Conservation (phyloP, 1,139 yeast species). For the Geotrichum phurueaensis region DNA sequence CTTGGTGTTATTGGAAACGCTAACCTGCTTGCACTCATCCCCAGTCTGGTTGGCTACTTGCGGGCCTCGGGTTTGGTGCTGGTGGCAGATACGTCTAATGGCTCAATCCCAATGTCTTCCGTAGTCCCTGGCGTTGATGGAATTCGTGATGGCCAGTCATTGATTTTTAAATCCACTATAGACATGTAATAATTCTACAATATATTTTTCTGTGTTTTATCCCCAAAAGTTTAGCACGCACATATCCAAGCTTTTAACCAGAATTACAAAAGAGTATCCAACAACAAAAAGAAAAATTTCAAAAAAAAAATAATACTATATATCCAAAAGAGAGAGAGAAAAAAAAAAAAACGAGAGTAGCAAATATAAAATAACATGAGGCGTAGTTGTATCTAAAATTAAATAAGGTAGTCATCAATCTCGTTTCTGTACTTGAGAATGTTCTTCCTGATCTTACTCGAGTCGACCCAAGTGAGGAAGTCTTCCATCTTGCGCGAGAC, state of each 20-base stretch:
- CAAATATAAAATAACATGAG: neutral
- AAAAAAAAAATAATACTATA: neutral
- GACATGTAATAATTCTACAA: constrained; percentile 45
- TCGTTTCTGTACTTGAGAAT: constrained; percentile 79
- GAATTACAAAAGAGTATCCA: neutral
- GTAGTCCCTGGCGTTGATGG: constrained; percentile 61
- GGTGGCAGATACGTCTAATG: constrained; percentile 46
- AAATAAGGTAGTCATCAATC: constrained; percentile 39
- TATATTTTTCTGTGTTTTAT: neutral
- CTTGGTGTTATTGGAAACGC: constrained; percentile 77
- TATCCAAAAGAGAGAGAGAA: neutral
- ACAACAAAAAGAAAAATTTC: too few species aligned
- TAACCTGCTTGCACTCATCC: constrained; percentile 64
- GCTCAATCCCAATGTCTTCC: neutral
- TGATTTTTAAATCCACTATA: constrained; percentile 65
- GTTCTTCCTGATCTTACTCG: constrained; percentile 85
- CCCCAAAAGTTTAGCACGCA: too few species aligned
- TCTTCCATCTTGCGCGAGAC: constrained; percentile 90
- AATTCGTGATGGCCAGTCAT: constrained; percentile 54
- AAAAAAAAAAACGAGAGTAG: neutral
- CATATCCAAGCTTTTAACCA: too few species aligned
- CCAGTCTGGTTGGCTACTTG: constrained; percentile 67
- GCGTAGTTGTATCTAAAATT: neutral
- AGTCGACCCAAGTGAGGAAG: constrained; percentile 94
- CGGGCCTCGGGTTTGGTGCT: constrained; percentile 76